Base-by-base conservation (phyloP, 2,329 filamentous ascomycete species). In the Aspergillus sp. region DNA sequence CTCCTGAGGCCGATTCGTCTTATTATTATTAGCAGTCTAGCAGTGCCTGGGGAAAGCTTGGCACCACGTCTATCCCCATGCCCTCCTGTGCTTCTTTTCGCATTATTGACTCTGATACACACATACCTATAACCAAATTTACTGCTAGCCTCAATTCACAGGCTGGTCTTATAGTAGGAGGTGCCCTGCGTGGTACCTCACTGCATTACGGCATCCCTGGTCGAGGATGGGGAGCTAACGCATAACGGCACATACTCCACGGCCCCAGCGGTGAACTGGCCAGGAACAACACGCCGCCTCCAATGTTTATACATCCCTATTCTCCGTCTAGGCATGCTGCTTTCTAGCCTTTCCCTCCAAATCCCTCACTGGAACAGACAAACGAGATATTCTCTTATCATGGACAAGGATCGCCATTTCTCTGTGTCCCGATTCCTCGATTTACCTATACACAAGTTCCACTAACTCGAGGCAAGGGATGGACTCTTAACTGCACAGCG, bases 401-500 rank as follows among this genome's bases (percentile, higher is more conserved):
- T 49, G 18, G 41, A 12, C 34, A 49, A 11, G 48, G 48, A 11
- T 18, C 13, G 15, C 11, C 8, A 20, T 9, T 51, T 5, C 36
- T 55, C 55, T 59, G 61, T 62, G 62, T 34, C 53, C n/a, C 39
- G 17, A 20, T 42, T 26, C 30, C 26, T 55, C 34, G 36, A 55
- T 43, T 7, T 45, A 49, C 47, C 18, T 47, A 50, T 34, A 42
- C 36, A 52, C 8, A 18, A 53, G 47, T 22, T 38, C 44, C 38
- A 39, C 48, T 17, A n/a, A 48, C 12, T 39, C 3, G 3, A 54
- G 47, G 57, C 51, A 64, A 64, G 62, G 62, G 51, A 53, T 54
- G 54, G 44, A 26, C 47, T 22, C 52, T 59, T 57, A 66, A 72
- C 68, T 61, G 82, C 66, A 62, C 67, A 74, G 59, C 72, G 64